phyloP scores from a whole-genome alignment of 2,329 filamentous ascomycete species.

The Xylariaceae sp. region DNA sequence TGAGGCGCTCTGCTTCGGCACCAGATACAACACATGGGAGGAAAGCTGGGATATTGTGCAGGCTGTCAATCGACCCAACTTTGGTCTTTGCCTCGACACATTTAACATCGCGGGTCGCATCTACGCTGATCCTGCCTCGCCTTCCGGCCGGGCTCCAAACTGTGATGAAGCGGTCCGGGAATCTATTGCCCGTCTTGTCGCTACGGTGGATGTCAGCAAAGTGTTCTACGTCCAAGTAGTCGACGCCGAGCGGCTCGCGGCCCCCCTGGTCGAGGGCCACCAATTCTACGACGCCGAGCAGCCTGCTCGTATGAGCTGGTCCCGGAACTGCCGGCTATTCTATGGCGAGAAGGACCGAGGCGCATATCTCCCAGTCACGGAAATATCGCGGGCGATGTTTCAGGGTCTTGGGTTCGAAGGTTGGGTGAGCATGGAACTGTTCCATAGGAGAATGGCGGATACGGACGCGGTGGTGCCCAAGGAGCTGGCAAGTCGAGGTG shows the following conservation, averaged over 20 bases:
- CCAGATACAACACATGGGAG: conserved; percentile 75
- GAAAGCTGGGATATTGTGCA: conserved; percentile 71
- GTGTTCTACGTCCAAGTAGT: conserved; percentile 81
- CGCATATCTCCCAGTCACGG: conserved; percentile 70
- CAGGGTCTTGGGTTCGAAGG: conserved; percentile 70
- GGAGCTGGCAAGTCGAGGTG: conserved; percentile 46
- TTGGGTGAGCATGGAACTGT: conserved; percentile 76
- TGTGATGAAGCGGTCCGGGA: conserved; percentile 61
- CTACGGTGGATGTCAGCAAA: conserved; percentile 65
- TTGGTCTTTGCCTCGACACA: conserved; percentile 78
- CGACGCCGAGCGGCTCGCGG: conserved; percentile 69
- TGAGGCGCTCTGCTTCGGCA: conserved; percentile 77
- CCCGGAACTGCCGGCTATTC: conserved; percentile 74
- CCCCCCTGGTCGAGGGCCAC: conserved; percentile 64
- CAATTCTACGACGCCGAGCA: conserved; percentile 64
- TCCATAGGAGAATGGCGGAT: conserved; percentile 65
- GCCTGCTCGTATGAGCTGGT: conserved; percentile 77
- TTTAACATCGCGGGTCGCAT: conserved; percentile 78
- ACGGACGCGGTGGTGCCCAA: conserved; percentile 58
- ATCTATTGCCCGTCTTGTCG: conserved; percentile 62
- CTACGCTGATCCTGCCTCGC: conserved; percentile 70
- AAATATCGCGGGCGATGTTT: conserved; percentile 67
- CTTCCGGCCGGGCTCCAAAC: conserved; percentile 57
- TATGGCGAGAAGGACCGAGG: conserved; percentile 69
- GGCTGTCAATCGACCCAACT: conserved; percentile 71